Base-by-base conservation (phyloP, 2,329 filamentous ascomycete species). In the Fusarium luffae region DNA sequence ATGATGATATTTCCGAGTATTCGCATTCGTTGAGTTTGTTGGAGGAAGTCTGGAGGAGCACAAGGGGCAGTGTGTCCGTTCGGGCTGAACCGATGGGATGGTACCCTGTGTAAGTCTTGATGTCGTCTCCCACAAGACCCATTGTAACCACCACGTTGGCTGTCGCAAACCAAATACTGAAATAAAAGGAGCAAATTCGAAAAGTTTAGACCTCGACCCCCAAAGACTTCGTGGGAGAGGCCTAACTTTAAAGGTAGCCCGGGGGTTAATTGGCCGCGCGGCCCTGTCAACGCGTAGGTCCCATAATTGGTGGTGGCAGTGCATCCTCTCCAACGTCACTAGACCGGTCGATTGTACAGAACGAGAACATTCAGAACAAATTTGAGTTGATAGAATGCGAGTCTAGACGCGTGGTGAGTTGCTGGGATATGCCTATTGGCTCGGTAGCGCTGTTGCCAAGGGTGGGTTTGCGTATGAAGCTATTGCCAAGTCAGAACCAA, bases 281-380 rank as follows among this genome's bases (percentile, higher is more conserved):
- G 68, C 68, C 68, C 70, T 54, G 68, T 49, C 51, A 68, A 61
- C 51, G 44, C 43, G n/a, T 64, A 51, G 59, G 68, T 63, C 49
- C 63, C 63, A 64, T 68, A 71, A 55, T 68, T 63, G 46, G 68
- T 65, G 68, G 68, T 71, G 68, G 68, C 68, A 70, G 68, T 70
- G 68, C 68, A 70, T 46, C 68, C 54, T 44, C 25, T 55, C 49
- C 63, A 59, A 68, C 68, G 63, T 71, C 68, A 62, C 60, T 18
- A 34, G 28, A 40, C n/a, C 49, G 18, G 51, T 23, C 13, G 21
- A n/a, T 50, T 37, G 28, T 37, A 28, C 25, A 25, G 23, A 50
- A 32, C 8, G 19, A 50, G 21, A 34, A 18, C 25, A 23, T 50
- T 37, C 16, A 43, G 19, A n/a, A 37, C 10, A n/a, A 23, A 23